A percentile compares a stretch with the other conserved stretches of the same genome.
Evolutionary conservation across 371 early-diverging fungal species (phyloP).

Genomic region (Paraphysoderma sedebokerense): DNA sequence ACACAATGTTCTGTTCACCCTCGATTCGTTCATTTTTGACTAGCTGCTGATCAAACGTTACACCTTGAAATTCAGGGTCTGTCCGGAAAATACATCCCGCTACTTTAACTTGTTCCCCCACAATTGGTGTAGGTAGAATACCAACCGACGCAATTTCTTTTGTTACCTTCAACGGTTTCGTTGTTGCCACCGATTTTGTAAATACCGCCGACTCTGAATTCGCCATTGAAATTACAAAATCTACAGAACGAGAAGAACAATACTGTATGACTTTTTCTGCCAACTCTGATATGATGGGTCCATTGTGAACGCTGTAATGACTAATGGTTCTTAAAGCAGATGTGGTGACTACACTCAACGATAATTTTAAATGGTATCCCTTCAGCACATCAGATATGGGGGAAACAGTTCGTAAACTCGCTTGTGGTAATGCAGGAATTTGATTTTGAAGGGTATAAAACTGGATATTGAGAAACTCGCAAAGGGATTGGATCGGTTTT

Average conservation of each 20-base stretch:
- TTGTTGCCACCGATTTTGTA: too few species aligned
- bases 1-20: constrained; percentile 34
- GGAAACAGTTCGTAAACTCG: too few species aligned
- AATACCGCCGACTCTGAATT: too few species aligned
- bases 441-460: constrained; percentile 18
- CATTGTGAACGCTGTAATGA: too few species aligned
- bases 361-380: constrained; percentile 44
- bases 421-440: constrained; percentile 40
- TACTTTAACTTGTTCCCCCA: constrained; percentile 41
- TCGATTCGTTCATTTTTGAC: too few species aligned
- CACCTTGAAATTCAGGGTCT: constrained; percentile 15
- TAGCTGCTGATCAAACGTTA: too few species aligned
- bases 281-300: too few species aligned
- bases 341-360: constrained; percentile 46
- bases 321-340: constrained; percentile 57
- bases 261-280: constrained; percentile 24
- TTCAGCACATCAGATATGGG: constrained; percentile 30
- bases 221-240: too few species aligned
- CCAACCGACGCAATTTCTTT: too few species aligned
- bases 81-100: constrained; percentile 44
- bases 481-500: constrained; percentile 37
- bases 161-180: too few species aligned
- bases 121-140: constrained; percentile 5
- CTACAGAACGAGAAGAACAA: too few species aligned
- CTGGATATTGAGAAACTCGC: constrained; percentile 26